phyloP scores from a whole-genome alignment of 345 rosid species.

The Boechera retrofracta region DNA sequence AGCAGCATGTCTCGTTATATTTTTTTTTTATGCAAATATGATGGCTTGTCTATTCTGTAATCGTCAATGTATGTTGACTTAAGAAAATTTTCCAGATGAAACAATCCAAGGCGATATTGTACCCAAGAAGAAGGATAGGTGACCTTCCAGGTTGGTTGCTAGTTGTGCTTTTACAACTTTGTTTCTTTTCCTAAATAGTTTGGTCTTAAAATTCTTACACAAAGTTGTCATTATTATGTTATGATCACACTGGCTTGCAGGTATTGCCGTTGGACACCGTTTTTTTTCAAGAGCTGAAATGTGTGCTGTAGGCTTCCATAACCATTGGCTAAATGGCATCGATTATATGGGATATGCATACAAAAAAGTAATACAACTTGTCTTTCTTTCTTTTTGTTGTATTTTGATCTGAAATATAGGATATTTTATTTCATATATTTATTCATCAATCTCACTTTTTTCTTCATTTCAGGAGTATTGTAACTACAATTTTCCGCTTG shows the following conservation, averaged over 20 bases:
- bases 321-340: conserved; percentile 95
- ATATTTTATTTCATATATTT: background rate
- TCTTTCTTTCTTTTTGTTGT: background rate
- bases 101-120: conserved; percentile 50
- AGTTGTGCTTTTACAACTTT: conserved; percentile 13
- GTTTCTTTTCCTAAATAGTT: conserved; percentile 6
- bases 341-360: conserved; percentile 78
- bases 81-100: conserved; percentile 55
- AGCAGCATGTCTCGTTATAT: background rate
- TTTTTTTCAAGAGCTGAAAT: conserved; percentile 95
- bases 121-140: conserved; percentile 70
- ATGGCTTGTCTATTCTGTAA: conserved; percentile 3
- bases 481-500: conserved; percentile 66
- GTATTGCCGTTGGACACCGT: conserved; percentile 83
- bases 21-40: background rate
- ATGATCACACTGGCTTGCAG: conserved; percentile 49
- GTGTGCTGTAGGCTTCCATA: conserved; percentile 86
- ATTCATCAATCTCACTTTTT: background rate
- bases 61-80: background rate
- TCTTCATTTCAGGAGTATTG: conserved; percentile 54
- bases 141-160: conserved; percentile 70
- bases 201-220: background rate
- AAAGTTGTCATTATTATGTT: background rate
- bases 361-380: conserved; percentile 48
- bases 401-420: background rate